These are phyloP conservation scores for Leccinum variabile DNA, from an alignment of 1,284 basidiomycete genomes.

Conservation along the genomic window DNA sequence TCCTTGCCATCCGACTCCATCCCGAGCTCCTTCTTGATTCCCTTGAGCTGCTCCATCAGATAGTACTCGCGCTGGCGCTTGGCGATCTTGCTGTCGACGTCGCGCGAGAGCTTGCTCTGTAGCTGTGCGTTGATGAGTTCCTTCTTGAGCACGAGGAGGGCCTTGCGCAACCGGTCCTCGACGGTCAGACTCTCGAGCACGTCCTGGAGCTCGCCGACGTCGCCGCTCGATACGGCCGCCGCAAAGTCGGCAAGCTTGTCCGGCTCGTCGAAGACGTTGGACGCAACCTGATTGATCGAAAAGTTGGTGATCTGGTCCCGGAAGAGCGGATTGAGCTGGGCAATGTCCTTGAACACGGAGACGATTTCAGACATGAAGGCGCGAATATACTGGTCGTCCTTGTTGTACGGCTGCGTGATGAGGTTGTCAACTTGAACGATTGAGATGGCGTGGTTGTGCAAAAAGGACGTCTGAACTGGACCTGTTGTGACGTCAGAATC, in stretches of 20 bases:
- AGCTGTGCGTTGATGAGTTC: slow-evolving; percentile 97
- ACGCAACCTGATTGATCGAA: slow-evolving; percentile 90
- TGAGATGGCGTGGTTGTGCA: slow-evolving; percentile 88
- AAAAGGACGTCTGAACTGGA: slow-evolving; percentile 84
- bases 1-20: slow-evolving; percentile 98
- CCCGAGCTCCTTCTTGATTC: slow-evolving; percentile 98
- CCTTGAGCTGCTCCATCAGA: slow-evolving; percentile 97
- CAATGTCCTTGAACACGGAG: slow-evolving; percentile 98
- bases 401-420: slow-evolving; percentile 80
- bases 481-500: slow-evolving; percentile 34
- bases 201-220: slow-evolving; percentile 90
- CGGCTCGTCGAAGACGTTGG: slow-evolving; percentile 98
- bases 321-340: slow-evolving; percentile 96
- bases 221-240: slow-evolving; percentile 92
- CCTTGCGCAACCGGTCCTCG: slow-evolving; percentile 89
- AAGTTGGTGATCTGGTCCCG: slow-evolving; percentile 98
- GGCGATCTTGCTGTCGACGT: slow-evolving; percentile 96
- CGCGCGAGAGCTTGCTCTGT: slow-evolving; percentile 91
- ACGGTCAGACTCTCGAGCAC: slow-evolving; percentile 88
- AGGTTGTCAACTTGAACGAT: slow-evolving; percentile 91
- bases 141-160: slow-evolving; percentile 93
- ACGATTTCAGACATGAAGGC: slow-evolving; percentile 98
- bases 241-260: slow-evolving; percentile 99
- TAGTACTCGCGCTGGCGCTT: slow-evolving; percentile 98
- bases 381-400: slow-evolving; percentile 91